Evolutionary conservation across 2,329 filamentous ascomycete species (phyloP).

Genomic region (Penicillium sp.): DNA sequence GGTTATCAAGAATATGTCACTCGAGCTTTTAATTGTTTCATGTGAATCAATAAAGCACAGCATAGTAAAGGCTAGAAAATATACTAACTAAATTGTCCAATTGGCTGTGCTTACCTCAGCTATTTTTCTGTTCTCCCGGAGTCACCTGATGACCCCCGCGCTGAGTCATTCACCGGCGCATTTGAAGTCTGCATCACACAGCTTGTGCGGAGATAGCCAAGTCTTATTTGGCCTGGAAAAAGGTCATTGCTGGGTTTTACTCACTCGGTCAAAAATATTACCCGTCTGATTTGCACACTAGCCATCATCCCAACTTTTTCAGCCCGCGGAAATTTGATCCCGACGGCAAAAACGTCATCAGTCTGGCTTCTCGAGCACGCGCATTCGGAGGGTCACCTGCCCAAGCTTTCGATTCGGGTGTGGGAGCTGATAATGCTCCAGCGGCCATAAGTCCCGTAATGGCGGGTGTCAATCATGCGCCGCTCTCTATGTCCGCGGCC

Average conservation of each 20-base stretch:
- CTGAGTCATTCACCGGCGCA: slow-evolving; percentile 18
- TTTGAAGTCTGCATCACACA: slow-evolving; percentile 15
- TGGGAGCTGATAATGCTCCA: slow-evolving; percentile 36
- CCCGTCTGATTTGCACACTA: background rate
- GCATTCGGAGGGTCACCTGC: slow-evolving; percentile 38
- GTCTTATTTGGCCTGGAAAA: slow-evolving; percentile 1
- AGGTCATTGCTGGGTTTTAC: background rate
- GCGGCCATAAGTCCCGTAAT: slow-evolving; percentile 39
- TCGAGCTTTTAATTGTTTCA: background rate
- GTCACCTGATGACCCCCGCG: slow-evolving; percentile 20
- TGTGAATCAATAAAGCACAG: background rate
- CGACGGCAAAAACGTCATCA: slow-evolving; percentile 27
- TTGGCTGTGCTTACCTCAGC: background rate
- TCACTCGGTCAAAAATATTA: background rate
- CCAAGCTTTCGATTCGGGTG: slow-evolving; percentile 28
- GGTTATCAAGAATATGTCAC: background rate
- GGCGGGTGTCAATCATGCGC: slow-evolving; percentile 34
- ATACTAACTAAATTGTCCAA: background rate
- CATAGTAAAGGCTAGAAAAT: background rate
- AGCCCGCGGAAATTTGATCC: slow-evolving; percentile 14
- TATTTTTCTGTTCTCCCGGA: background rate
- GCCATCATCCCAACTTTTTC: slow-evolving; percentile 2
- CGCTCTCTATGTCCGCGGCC: slow-evolving; percentile 28
- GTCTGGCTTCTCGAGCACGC: slow-evolving; percentile 38
- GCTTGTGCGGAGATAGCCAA: slow-evolving; percentile 13